Base-by-base conservation (phyloP, 805 yeast species). In the Candida golubevii region DNA sequence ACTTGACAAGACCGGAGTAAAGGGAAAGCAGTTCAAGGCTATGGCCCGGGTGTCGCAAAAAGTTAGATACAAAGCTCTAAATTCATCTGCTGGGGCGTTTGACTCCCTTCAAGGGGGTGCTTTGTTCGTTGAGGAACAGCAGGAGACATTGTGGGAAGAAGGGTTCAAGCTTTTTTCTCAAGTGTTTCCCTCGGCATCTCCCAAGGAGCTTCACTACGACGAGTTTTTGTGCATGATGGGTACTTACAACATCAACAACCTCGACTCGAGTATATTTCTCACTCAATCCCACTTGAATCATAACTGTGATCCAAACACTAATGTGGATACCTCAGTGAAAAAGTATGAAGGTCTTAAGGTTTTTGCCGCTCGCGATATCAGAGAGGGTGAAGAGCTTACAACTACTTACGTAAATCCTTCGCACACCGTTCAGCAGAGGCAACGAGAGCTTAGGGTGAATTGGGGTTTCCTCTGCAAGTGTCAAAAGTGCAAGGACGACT, bases 381-480 rank as follows among this genome's bases (percentile, higher is more conserved):
- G 63, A 40, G 67, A 75, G 1, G 85, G 83, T 14, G 89, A 84
- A 52, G 93, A 87, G 58, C 70, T 88, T 34, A 66, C 78, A 0
- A 79, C 85, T 1, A 72, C 84, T 2, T 88, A 88, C 54, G 86
- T 86, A 1, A 79, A 84, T 53, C 88, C 89, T 1, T 60, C 67
- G 6, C 81, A 78, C 54, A 77, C 79, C 2, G 77, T 82, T 8
- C 77, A 73, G 37, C 79, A 82, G 46, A 74, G 96, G 50, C 80
- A 79, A 54, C 61, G 84, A 50, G 81, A 78, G 50, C 66, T 88
- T 39, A 65, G 90, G 46, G 79, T 80, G 10, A 82, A 83, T 54
- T 88, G 88, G 87, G 95, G 95, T 4, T 88, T 88, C 60, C 57
- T 75, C 14, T 88, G 96, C 62, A 62, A 60, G 26, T 88, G 96